phyloP scores from a whole-genome alignment of 495 filamentous ascomycete species.

The Ascodesmis nigricans region DNA sequence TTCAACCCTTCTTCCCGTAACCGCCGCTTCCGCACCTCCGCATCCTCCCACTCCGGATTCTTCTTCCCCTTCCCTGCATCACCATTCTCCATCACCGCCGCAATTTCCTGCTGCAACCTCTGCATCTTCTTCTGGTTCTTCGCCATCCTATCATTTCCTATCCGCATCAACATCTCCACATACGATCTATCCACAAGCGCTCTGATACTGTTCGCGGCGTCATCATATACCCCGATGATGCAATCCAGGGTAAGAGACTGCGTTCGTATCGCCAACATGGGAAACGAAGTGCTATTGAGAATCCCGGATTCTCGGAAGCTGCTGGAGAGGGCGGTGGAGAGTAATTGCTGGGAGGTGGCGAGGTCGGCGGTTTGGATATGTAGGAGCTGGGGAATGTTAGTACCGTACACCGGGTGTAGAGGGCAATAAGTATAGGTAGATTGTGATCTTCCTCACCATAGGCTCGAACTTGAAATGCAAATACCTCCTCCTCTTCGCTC shows the following conservation, averaged over 20 bases:
- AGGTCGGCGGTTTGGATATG: slow-evolving; percentile 59
- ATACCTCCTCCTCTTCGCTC: slow-evolving; percentile 25
- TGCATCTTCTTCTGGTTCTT: slow-evolving; percentile 44
- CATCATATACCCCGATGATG: slow-evolving; percentile 39
- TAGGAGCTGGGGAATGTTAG: slow-evolving; percentile 40
- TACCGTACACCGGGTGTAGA: slow-evolving; percentile 2
- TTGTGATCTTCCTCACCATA: slow-evolving; percentile 38
- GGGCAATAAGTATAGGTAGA: slow-evolving; percentile 8
- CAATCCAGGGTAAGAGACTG: slow-evolving; percentile 60
- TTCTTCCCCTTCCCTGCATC: slow-evolving; percentile 4
- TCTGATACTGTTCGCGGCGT: slow-evolving; percentile 18
- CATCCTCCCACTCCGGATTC: slow-evolving; percentile 13
- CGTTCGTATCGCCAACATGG: slow-evolving; percentile 66
- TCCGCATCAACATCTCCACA: slow-evolving; percentile 36
- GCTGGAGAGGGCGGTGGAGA: slow-evolving; percentile 50
- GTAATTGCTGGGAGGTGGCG: slow-evolving; percentile 44
- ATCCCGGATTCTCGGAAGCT: slow-evolving; percentile 84
- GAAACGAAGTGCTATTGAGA: slow-evolving; percentile 27
- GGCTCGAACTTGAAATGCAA: slow-evolving; percentile 87
- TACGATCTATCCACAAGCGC: slow-evolving; percentile 23
- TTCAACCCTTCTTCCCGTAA: slow-evolving; percentile 18
- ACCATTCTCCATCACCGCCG: slow-evolving; percentile 7
- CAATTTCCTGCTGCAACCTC: slow-evolving; percentile 8
- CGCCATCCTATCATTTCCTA: slow-evolving; percentile 55
- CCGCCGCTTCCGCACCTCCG: slow-evolving; percentile 9